phyloP scores from a whole-genome alignment of 352 stramenopile genomes.

The Saprolegnia parasitica region DNA sequence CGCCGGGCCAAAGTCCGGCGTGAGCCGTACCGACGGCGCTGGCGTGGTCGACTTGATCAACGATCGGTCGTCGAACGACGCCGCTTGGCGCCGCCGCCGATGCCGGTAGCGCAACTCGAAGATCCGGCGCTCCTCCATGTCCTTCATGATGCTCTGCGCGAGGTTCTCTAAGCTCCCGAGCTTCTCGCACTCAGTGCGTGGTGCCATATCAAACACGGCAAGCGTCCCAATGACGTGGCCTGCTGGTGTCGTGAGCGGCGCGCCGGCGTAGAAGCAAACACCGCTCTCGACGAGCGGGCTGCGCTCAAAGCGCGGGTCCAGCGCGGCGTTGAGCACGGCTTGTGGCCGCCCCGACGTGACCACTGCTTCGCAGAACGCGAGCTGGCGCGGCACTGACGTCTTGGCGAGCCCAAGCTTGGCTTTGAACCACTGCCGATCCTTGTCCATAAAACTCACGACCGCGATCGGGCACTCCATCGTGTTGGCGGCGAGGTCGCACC shows the following conservation, averaged over 20 bases:
- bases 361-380: not conserved
- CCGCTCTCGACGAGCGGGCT: conserved; percentile 84
- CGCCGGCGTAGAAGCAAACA: conserved; percentile 91
- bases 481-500: conserved; percentile 30
- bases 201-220: conserved; percentile 19
- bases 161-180: not conserved
- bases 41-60: not conserved
- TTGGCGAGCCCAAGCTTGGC: conserved; percentile 13
- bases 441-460: conserved; percentile 18
- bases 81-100: conserved; percentile 5
- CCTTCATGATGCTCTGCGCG: conserved; percentile 26
- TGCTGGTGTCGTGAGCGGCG: conserved; percentile 37
- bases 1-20: conserved; percentile 4
- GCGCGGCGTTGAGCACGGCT: conserved; percentile 72
- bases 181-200: not conserved
- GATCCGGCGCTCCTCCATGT: conserved; percentile 16
- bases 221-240: conserved; percentile 19
- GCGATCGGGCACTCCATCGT: conserved; percentile 12
- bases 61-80: conserved; percentile 25
- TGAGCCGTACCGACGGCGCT: not conserved
- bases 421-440: conserved; percentile 2
- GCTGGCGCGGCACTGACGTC: not conserved
- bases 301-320: conserved; percentile 77
- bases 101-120: conserved; percentile 2
- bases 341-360: conserved; percentile 37